These are phyloP conservation scores for Domatiomyces catenatus DNA, from an alignment of 2,329 filamentous ascomycete genomes.

Conservation along the genomic window DNA sequence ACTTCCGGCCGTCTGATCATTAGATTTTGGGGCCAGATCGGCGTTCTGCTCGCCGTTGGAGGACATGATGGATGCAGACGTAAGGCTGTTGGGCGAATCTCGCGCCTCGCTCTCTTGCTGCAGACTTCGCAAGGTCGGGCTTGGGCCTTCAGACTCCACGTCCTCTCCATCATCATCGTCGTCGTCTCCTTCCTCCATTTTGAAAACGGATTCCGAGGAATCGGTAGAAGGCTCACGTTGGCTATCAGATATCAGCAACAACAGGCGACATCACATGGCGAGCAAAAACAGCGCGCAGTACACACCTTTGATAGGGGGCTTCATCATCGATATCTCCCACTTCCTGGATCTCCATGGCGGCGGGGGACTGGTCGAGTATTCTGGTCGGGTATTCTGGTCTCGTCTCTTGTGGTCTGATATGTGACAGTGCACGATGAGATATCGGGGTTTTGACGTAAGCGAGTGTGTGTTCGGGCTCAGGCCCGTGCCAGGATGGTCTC, in stretches of 20 bases:
- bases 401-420: not conserved
- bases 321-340: not conserved
- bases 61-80: slow-evolving; percentile 18
- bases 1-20: slow-evolving; percentile 6
- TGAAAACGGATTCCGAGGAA: slow-evolving; percentile 8
- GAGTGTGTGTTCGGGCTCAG: not conserved
- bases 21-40: slow-evolving; percentile 9
- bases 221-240: not conserved
- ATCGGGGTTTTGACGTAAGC: not conserved
- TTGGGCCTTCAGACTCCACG: slow-evolving; percentile 13
- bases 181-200: slow-evolving; percentile 22
- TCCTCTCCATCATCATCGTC: slow-evolving; percentile 22
- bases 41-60: slow-evolving; percentile 15
- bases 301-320: not conserved
- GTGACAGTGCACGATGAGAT: not conserved
- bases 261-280: not conserved
- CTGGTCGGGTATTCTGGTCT: too few relatives aligned
- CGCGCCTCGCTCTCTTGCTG: slow-evolving; percentile 17
- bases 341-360: not conserved
- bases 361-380: not conserved
- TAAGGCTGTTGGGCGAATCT: slow-evolving; percentile 20
- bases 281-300: not conserved
- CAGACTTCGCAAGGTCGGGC: slow-evolving; percentile 13
- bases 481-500: not conserved
- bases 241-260: not conserved